Evolutionary conservation across 108 stramenopile genomes (phyloP), one percentile per base, ranked within the genome.

Genomic region (Parmales sp.): DNA sequence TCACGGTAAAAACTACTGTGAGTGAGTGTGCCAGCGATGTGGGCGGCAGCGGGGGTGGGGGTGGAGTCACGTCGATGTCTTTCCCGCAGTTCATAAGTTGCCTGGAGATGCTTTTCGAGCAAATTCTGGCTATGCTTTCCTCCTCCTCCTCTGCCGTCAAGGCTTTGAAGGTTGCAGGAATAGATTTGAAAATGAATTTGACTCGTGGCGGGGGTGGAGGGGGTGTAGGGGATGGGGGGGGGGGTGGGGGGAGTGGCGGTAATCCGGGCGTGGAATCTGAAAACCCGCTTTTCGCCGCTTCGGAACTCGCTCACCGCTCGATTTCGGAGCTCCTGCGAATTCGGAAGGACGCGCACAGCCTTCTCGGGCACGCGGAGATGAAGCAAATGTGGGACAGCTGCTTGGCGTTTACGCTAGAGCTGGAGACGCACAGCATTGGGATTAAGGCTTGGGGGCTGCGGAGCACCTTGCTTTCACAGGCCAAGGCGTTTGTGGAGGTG

Each of bases 401-500:
- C 65, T 51, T 85, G 8, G 54, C 67, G 7, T 94, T 94, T 67
- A 84, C 86, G 1, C 51, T 81, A 22, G 76, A 80, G 22, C 68
- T 93, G 34, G 93, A 96, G 83, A 76, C 65, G 39, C 75, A 80
- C 39, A 70, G 83, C 11, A 75, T 71, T 38, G 86, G 88, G 1
- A 69, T 74, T 38, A 90, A 86, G 68, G 91, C 90, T 39, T 87
- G 81, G 34, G 85, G 85, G n/a, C 77, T 96, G n/a, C 74, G 90
- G 68, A 86, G 86, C 49, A 93, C 93, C 1, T 72, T 96, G 13
- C 71, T 91, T 28, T 82, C 88, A 0, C 95, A 96, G 66, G 91
- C 91, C 0, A 92, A 92, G 75, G 82, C 85, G 1, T 96, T 91
- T 74, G 80, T 96, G n/a, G 93, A 94, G 68, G 69, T n/a, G n/a